Conservation (phyloP, 108 stramenopile species). For the Craspedostauros australis region DNA sequence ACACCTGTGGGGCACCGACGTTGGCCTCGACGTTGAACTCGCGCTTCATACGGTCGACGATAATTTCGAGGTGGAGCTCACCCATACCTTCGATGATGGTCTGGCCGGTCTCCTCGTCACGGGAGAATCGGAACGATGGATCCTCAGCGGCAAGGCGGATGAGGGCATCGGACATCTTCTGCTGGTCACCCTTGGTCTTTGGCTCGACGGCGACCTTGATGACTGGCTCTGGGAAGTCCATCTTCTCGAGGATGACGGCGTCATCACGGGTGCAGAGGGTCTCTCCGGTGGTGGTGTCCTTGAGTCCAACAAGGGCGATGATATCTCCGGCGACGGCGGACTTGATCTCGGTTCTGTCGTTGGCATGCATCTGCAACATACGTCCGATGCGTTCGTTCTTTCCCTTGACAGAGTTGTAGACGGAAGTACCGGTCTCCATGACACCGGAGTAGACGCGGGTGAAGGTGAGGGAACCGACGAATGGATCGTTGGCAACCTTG, state of each 20-base stretch:
- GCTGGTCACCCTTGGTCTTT: constrained; percentile 88
- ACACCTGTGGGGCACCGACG: constrained; percentile 88
- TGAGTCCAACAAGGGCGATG: constrained; percentile 92
- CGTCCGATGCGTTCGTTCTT: constrained; percentile 97
- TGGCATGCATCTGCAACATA: constrained; percentile 98
- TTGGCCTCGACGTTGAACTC: constrained; percentile 96
- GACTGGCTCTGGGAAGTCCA: constrained; percentile 99
- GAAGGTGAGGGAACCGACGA: constrained; percentile 91
- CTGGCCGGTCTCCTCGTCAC: constrained; percentile 97
- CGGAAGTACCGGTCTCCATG: constrained; percentile 79
- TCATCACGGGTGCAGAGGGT: constrained; percentile 84
- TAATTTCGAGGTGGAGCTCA: constrained; percentile 99
- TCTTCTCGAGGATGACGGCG: constrained; percentile 89
- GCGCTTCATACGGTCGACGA: constrained; percentile 98
- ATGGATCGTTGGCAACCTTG: constrained; percentile 97
- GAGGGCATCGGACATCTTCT: constrained; percentile 94
- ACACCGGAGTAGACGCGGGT: constrained; percentile 96
- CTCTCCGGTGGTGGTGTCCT: constrained; percentile 97
- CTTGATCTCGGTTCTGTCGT: constrained; percentile 91
- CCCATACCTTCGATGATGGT: constrained; percentile 99
- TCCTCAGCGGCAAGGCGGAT: constrained; percentile 95
- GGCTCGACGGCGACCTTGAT: constrained; percentile 98
- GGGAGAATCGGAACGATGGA: constrained; percentile 92
- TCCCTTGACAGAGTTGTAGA: constrained; percentile 97
- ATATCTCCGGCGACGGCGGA: constrained; percentile 93